These are phyloP conservation scores for Cucumis sativus DNA, from an alignment of 306 rosid genomes.

Conservation along the genomic window Cucumber_9930_V3 NC_026661.2:5262501-5263000, in stretches of 20 bases:
- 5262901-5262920: background rate
- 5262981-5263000: background rate
- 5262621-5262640: slow-evolving; percentile 78
- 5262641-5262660: slow-evolving; percentile 87
- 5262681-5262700: slow-evolving; percentile 93
- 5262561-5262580: slow-evolving; percentile 35
- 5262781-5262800: background rate
- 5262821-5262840: background rate
- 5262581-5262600: slow-evolving; percentile 50
- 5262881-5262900: background rate
- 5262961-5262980: background rate
- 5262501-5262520: slow-evolving; percentile 5
- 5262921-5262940: background rate
- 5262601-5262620: slow-evolving; percentile 88
- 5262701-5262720: slow-evolving; percentile 81
- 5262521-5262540: slow-evolving; percentile 84
- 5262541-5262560: slow-evolving; percentile 57
- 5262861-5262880: background rate
- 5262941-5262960: background rate
- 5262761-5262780: slow-evolving; percentile 56
- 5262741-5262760: slow-evolving; percentile 70
- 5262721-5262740: slow-evolving; percentile 96
- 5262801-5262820: background rate
- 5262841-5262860: background rate
- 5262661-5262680: slow-evolving; percentile 85